Conservation (phyloP, 2,329 filamentous ascomycete species). For the Sporothrix schenckii region DNA sequence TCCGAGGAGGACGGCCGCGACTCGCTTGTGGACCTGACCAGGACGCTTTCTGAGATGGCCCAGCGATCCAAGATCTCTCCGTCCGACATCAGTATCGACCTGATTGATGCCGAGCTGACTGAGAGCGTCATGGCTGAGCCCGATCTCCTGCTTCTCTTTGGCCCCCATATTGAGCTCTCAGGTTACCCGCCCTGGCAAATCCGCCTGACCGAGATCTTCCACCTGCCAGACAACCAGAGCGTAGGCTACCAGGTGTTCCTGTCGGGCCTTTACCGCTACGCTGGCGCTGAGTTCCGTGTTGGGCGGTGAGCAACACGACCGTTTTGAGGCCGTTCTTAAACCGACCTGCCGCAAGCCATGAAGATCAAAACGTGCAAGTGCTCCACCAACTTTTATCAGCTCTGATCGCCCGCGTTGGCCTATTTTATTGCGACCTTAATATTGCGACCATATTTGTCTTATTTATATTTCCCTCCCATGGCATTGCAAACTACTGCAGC, state of each 20-base stretch:
- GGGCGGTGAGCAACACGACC: constrained; percentile 56
- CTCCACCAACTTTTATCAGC: not conserved
- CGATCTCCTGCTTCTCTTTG: constrained; percentile 85
- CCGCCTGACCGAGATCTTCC: constrained; percentile 90
- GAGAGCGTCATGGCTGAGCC: constrained; percentile 83
- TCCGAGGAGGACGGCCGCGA: constrained; percentile 88
- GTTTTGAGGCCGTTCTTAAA: too few relatives aligned
- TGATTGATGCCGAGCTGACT: constrained; percentile 86
- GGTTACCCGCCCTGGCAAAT: constrained; percentile 98
- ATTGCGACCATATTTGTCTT: not conserved
- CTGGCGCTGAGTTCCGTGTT: constrained; percentile 84
- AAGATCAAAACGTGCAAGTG: not conserved
- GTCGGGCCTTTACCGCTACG: constrained; percentile 78
- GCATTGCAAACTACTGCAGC: constrained; percentile 9
- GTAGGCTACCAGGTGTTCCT: constrained; percentile 96
- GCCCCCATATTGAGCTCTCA: constrained; percentile 77
- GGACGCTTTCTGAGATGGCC: constrained; percentile 92
- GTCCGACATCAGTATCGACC: constrained; percentile 78
- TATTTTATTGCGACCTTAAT: not conserved
- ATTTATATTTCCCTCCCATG: not conserved
- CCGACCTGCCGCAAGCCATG: not conserved
- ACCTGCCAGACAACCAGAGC: constrained; percentile 72
- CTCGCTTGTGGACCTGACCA: constrained; percentile 92
- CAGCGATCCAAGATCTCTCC: constrained; percentile 82
- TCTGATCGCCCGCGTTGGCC: not conserved